Percentiles rank a stretch among this genome's conserved stretches.
phyloP scores from a whole-genome alignment of 768 basidiomycete species.

The Mycena kentingensis region DNA sequence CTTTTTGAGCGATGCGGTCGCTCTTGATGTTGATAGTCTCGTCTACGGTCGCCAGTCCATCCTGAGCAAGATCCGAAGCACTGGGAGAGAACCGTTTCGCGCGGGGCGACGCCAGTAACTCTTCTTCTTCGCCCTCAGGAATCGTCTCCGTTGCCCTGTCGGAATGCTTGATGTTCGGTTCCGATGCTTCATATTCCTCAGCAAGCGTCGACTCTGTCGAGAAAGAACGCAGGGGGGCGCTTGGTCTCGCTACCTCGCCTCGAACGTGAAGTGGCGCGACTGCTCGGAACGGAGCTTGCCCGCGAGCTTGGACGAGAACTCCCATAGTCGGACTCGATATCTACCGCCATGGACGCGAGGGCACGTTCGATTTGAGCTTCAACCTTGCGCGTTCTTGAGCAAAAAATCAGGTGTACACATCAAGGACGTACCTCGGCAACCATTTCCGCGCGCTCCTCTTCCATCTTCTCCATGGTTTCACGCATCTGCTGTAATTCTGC shows the following conservation, averaged over 20 bases:
- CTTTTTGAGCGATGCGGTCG: conserved; percentile 86
- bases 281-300: conserved; percentile 57
- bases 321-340: conserved; percentile 74
- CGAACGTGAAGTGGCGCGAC: conserved; percentile 59
- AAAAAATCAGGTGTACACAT: not conserved
- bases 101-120: conserved; percentile 44
- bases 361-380: conserved; percentile 90
- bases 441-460: conserved; percentile 84
- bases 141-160: conserved; percentile 56
- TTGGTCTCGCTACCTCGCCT: conserved; percentile 61
- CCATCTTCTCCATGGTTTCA: conserved; percentile 84
- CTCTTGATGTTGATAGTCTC: conserved; percentile 82
- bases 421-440: conserved; percentile 61
- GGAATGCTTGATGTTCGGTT: conserved; percentile 34
- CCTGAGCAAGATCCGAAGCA: conserved; percentile 62
- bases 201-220: conserved; percentile 82
- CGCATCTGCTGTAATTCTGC: conserved; percentile 84
- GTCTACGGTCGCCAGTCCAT: conserved; percentile 85
- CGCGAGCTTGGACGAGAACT: conserved; percentile 71
- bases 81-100: conserved; percentile 83
- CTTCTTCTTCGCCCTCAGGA: conserved; percentile 60
- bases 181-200: conserved; percentile 57
- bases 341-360: conserved; percentile 81
- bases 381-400: conserved; percentile 36
- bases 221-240: conserved; percentile 65